Conservation (phyloP, 1,284 basidiomycete genomes). For the Ustanciosporium gigantosporum region DNA sequence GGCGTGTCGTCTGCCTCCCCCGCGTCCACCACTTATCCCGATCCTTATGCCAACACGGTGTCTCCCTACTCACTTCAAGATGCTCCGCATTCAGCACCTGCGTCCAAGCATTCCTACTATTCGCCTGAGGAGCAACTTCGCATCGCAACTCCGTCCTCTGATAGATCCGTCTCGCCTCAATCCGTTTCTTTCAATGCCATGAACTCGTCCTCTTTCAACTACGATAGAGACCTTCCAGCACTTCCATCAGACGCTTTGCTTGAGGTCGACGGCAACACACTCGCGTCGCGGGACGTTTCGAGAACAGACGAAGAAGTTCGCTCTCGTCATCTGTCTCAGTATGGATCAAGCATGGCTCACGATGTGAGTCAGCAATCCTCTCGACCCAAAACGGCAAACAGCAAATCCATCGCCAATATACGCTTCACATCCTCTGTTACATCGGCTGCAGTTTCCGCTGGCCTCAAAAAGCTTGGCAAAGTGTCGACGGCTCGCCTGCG, state of each 20-base stretch:
- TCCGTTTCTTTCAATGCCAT: conserved; percentile 12
- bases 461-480: conserved; percentile 45
- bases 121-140: conserved; percentile 23
- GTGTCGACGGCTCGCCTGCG: conserved; percentile 35
- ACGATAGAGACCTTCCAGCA: conserved; percentile 22
- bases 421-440: conserved; percentile 31
- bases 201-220: conserved; percentile 28
- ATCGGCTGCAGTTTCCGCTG: conserved; percentile 33
- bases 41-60: no score
- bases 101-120: conserved; percentile 10
- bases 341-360: background rate
- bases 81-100: no score
- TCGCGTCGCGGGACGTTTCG: conserved; percentile 1
- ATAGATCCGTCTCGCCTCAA: conserved; percentile 10
- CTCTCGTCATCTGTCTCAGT: conserved; percentile 17
- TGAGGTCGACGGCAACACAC: conserved; percentile 8
- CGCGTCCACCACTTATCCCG: background rate
- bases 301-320: conserved; percentile 26
- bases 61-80: no score
- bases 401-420: background rate
- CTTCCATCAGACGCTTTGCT: conserved; percentile 23
- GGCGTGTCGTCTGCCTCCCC: no score
- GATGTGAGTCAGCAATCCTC: background rate
- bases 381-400: no score
- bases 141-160: conserved; percentile 8